These are phyloP conservation scores for Clavulina sp. DNA, from an alignment of 768 basidiomycete species.

Conservation along the genomic window DNA sequence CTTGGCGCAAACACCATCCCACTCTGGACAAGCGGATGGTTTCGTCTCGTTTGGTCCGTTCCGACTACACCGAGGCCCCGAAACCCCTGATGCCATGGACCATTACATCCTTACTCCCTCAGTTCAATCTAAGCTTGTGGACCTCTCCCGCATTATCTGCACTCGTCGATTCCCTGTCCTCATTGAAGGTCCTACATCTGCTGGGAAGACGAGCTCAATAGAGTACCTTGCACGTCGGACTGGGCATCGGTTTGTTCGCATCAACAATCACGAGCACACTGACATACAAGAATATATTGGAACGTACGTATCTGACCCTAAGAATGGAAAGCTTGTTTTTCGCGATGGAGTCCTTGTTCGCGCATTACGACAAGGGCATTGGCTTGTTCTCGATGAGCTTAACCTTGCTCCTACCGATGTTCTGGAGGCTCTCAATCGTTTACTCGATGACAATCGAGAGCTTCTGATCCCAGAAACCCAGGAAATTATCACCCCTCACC, in stretches of 20 bases:
- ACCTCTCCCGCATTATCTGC: constrained; percentile 80
- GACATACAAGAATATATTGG: constrained; percentile 98
- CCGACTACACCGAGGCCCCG: constrained; percentile 65
- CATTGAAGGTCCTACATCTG: constrained; percentile 95
- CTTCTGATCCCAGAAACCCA: constrained; percentile 90
- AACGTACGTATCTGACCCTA: constrained; percentile 83
- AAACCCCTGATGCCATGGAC: constrained; percentile 43
- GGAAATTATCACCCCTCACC: constrained; percentile 83
- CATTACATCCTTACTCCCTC: constrained; percentile 93
- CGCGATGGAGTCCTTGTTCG: constrained; percentile 87
- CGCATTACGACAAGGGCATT: constrained; percentile 79
- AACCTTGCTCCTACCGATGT: constrained; percentile 97
- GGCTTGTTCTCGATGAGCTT: constrained; percentile 96
- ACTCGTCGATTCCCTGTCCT: constrained; percentile 85
- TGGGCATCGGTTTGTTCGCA: constrained; percentile 89
- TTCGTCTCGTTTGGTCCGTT: constrained; percentile 83
- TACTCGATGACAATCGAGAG: constrained; percentile 95
- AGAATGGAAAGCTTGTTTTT: constrained; percentile 86
- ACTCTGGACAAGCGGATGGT: constrained; percentile 32
- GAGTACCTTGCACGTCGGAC: constrained; percentile 88
- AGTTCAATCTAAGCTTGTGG: constrained; percentile 82
- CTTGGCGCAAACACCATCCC: constrained; percentile 46
- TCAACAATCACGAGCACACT: constrained; percentile 99
- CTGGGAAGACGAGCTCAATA: constrained; percentile 92
- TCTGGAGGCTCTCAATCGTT: constrained; percentile 86